phyloP scores from a whole-genome alignment of 2,329 filamentous ascomycete species.

The Claviceps africana region DNA sequence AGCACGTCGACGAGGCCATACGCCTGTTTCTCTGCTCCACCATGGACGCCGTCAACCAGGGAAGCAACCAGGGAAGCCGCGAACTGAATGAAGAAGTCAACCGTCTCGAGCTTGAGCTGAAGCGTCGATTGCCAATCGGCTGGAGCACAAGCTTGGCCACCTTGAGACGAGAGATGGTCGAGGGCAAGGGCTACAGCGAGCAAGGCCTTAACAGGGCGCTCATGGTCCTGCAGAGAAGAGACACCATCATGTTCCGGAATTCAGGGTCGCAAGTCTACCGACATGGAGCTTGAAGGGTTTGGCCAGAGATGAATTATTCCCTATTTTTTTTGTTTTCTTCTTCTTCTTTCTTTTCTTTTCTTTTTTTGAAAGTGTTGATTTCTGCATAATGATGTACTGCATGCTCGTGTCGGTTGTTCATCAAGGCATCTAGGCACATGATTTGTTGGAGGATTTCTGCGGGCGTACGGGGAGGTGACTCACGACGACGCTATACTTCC shows the following conservation, averaged over 20 bases:
- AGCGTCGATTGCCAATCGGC: conserved; percentile 76
- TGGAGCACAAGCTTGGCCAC: conserved; percentile 89
- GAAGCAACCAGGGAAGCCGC: conserved; percentile 66
- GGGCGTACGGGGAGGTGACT: background rate
- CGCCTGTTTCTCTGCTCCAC: conserved; percentile 90
- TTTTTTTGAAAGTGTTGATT: background rate
- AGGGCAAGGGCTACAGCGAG: conserved; percentile 80
- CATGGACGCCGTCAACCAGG: conserved; percentile 94
- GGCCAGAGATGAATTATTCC: background rate
- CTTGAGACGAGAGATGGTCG: conserved; percentile 78
- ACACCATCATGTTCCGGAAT: conserved; percentile 71
- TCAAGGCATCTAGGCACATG: background rate
- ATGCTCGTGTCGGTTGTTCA: background rate
- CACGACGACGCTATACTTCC: background rate
- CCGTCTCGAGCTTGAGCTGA: conserved; percentile 79
- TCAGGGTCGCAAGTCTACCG: conserved; percentile 63
- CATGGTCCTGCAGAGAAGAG: conserved; percentile 72
- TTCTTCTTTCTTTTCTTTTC: background rate
- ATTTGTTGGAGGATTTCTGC: background rate
- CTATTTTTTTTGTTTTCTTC: background rate
- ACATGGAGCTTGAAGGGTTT: conserved; percentile 44
- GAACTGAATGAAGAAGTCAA: conserved; percentile 83
- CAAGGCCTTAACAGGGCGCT: conserved; percentile 72
- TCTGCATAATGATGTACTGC: background rate
- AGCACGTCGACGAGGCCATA: conserved; percentile 94